Evolutionary conservation across 2,329 filamentous ascomycete species (phyloP), one percentile per base, ranked within the genome.

Genomic region (Aspergillus sp.): DNA sequence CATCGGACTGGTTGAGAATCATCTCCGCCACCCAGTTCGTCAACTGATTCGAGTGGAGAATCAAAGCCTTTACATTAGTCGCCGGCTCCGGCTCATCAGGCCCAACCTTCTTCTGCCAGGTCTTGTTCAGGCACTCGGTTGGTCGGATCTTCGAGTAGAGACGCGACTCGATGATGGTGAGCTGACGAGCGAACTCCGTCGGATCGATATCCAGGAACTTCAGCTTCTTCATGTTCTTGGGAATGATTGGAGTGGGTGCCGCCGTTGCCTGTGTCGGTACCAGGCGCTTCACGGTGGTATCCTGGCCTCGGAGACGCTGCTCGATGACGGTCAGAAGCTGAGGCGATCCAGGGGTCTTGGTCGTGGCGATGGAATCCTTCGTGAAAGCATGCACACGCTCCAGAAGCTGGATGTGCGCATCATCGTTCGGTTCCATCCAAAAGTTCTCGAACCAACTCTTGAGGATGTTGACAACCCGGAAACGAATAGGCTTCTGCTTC

Each of bases 21-120:
- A 99, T 97, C 72, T 97, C 93, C 25, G 94, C 94, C 47, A 97
- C 94, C 94, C 94, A 99, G 70, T 97, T 99, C 5, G 94, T 99
- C 79, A 99, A 86, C 72, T 97, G 93, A 67, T 99, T 99, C 0
- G 94, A 97, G 74, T 99, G 94, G 48, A 97, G 79, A 74, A 99
- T 99, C 57, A 99, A 81, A 9, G 91, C 89, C 75, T 97, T 97
- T 62, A 99, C 91, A 64, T 99, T 97, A 0, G 91, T 85, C 9
- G 94, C 92, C 31, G 92, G 89, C 64, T 96, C 91, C 2, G 69
- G 63, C 55, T 88, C 87, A 42, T 71, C 69, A 31, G 92, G 88
- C 7, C 78, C 82, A 53, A 95, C 80, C 78, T 97, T 97, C 82
- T 95, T 97, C 74, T 96, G 91, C 94, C 94, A 99, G 4, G 92